Base-by-base conservation (phyloP, 1,284 basidiomycete genomes). In the Naganishia sp. region DNA sequence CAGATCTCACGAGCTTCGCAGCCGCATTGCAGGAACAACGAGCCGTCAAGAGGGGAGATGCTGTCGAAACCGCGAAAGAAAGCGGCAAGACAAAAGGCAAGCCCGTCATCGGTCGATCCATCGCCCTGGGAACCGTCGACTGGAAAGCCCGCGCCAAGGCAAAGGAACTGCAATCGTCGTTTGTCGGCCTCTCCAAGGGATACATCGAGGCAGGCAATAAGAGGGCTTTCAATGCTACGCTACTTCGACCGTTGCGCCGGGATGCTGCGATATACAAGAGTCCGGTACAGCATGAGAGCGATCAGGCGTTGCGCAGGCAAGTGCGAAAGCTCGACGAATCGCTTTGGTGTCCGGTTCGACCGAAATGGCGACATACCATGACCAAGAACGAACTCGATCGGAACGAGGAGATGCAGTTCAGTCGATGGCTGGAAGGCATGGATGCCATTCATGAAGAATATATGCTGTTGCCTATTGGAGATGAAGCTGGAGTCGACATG, bases 351-450 rank as follows among this genome's bases (percentile, higher is more conserved):
- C 90, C 90, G 6, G 84, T 80, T 67, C 77, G 92, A 68, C 92
- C 92, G 3, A 91, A 89, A 76, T 94, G 92, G 88, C 83, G 84
- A 21, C 89, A 86, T 74, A 87, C 89, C 25, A 89, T 90, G 87
- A 83, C 86, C 50, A 94, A 93, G 81, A 86, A 85, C 49, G 89
- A 92, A 77, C 86, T 94, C n/a, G 90, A 94, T 74, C 82, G 81
- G 65, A 93, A 94, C 73, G 92, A 94, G 77, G 88, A 90, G 72
- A 89, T 86, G 0, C 63, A 86, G 50, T 92, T 90, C 79, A 84
- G 81, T 68, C 88, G 87, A 75, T 93, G 90, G 90, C 80, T 90
- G 23, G 77, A 79, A 13, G 81, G 85, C 70, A 87, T 85, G 11
- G 87, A 91, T 72, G 77, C 79, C 7, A 73, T 81, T 16, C 80